Evolutionary conservation across 2,329 filamentous ascomycete genomes (phyloP).

Genomic region (Orbilia quercus): DNA sequence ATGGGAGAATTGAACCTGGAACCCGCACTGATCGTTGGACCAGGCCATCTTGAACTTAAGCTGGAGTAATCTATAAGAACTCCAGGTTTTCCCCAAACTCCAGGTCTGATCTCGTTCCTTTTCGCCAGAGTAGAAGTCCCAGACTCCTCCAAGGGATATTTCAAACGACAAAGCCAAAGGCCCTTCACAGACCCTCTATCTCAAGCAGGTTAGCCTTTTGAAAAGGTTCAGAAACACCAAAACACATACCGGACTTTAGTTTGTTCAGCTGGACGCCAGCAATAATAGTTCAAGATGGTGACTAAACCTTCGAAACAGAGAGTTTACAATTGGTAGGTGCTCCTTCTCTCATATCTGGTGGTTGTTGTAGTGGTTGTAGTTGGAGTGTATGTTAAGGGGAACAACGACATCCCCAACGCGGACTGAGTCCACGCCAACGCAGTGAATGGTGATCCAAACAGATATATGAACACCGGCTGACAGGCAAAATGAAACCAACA

Average conservation of each 20-base stretch:
- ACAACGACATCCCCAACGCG: conserved; percentile 33
- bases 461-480: neutral
- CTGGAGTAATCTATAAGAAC: conserved; percentile 55
- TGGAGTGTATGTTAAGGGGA: too few relatives aligned
- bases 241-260: conserved; percentile 13
- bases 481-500: conserved; percentile 58
- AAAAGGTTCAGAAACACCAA: conserved; percentile 24
- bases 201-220: conserved; percentile 22
- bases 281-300: conserved; percentile 60
- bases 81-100: conserved; percentile 55
- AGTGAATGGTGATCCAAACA: neutral
- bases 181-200: conserved; percentile 15
- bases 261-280: conserved; percentile 25
- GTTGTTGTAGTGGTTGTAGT: neutral
- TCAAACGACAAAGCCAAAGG: conserved; percentile 35
- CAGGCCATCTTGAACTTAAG: conserved; percentile 51
- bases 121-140: conserved; percentile 50
- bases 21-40: conserved; percentile 50
- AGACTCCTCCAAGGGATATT: conserved; percentile 52
- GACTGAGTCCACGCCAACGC: conserved; percentile 1
- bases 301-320: conserved; percentile 62
- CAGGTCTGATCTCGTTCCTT: conserved; percentile 28
- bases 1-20: conserved; percentile 55
- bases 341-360: neutral
- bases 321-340: conserved; percentile 66